These are phyloP conservation scores for Cyanidiococcus yangmingshanensis DNA, from an alignment of 23 red algal genomes.

Conservation along the genomic window DNA sequence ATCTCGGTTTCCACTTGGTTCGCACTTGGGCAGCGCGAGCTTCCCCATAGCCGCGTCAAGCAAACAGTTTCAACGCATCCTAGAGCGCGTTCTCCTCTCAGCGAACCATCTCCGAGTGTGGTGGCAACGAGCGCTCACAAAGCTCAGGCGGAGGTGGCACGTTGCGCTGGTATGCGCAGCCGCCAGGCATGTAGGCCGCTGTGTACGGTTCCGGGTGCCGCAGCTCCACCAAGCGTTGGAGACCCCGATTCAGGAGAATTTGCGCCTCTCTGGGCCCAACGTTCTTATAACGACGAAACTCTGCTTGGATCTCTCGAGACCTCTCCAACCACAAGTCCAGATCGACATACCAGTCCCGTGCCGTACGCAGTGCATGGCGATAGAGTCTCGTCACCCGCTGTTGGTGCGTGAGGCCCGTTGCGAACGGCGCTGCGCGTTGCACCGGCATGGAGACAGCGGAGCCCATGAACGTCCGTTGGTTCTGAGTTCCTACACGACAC, in stretches of 20 bases:
- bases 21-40: too few relatives aligned
- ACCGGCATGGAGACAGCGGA: conserved; percentile 75
- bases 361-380: conserved; percentile 75
- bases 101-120: not conserved
- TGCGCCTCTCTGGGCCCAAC: conserved; percentile 48
- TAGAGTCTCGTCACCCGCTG: conserved; percentile 80
- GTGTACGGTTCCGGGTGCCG: conserved; percentile 79
- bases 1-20: too few relatives aligned
- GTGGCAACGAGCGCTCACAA: conserved; percentile 11
- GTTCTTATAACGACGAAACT: conserved; percentile 66
- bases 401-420: conserved; percentile 50
- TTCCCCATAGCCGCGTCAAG: too few relatives aligned
- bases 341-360: conserved; percentile 82
- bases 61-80: too few relatives aligned
- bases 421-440: conserved; percentile 67
- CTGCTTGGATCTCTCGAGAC: conserved; percentile 41
- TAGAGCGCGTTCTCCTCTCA: too few relatives aligned
- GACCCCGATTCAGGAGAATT: conserved; percentile 55
- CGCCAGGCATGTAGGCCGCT: conserved; percentile 50
- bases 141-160: conserved; percentile 81
- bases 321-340: conserved; percentile 58
- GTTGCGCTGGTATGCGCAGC: conserved; percentile 78
- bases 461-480: too few relatives aligned
- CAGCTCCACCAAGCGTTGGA: conserved; percentile 46
- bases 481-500: too few relatives aligned